Conservation (phyloP, 768 basidiomycete genomes). For the Neoboletus magnificus region DNA sequence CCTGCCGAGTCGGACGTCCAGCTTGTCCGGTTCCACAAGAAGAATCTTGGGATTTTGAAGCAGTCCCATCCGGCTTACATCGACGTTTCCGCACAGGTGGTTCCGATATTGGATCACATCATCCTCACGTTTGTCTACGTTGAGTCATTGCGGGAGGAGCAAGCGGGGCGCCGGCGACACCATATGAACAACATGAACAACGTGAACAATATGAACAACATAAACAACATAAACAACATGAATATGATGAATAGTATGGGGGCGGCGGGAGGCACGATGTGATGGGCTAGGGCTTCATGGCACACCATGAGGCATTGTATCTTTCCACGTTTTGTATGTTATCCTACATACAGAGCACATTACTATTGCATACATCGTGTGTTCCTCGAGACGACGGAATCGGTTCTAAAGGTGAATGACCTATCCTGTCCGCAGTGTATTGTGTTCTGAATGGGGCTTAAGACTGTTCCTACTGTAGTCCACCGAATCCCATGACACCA, state of each 20-base stretch:
- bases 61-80: conserved; percentile 23
- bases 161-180: background rate
- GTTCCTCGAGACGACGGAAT: background rate
- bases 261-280: background rate
- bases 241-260: background rate
- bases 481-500: background rate
- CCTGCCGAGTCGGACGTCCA: conserved; percentile 5
- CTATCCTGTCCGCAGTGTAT: background rate
- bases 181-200: background rate
- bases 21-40: conserved; percentile 25
- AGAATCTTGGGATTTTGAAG: conserved; percentile 21
- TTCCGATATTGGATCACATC: conserved; percentile 24
- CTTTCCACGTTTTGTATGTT: background rate
- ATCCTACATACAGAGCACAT: background rate
- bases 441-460: background rate
- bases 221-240: background rate
- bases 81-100: conserved; percentile 12
- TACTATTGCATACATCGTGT: background rate
- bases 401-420: background rate
- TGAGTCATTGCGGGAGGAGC: conserved; percentile 18
- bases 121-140: conserved; percentile 26
- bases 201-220: background rate
- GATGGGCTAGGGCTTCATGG: background rate
- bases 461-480: background rate
- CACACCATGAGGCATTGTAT: too few species aligned